Percentiles rank a stretch among this genome's conserved stretches.
phyloP scores from a whole-genome alignment of 2,329 filamentous ascomycete genomes.

The Alternaria incomplexa region DNA sequence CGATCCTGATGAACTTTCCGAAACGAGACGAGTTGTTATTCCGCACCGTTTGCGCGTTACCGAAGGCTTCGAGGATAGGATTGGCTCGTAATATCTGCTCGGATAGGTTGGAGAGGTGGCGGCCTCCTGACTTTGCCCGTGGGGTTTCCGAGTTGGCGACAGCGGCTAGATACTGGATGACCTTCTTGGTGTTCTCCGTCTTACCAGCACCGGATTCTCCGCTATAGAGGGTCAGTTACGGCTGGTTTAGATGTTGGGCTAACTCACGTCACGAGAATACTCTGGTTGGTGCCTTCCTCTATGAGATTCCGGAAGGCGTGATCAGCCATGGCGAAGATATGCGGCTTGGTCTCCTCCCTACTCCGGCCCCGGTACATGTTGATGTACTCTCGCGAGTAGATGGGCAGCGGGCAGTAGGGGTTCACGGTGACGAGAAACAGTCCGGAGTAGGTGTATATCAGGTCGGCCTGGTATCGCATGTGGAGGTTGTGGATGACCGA shows the following conservation, averaged over 20 bases:
- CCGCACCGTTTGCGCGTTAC: conserved; percentile 95
- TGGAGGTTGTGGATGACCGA: conserved; percentile 97
- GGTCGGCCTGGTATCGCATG: conserved; percentile 90
- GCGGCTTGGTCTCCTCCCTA: conserved; percentile 92
- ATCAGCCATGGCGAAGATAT: conserved; percentile 98
- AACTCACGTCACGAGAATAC: conserved; percentile 85
- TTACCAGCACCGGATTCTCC: conserved; percentile 98
- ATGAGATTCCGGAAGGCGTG: conserved; percentile 95
- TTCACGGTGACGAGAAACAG: conserved; percentile 97
- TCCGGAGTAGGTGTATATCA: conserved; percentile 97
- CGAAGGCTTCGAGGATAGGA: conserved; percentile 96
- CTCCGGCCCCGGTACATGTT: conserved; percentile 96
- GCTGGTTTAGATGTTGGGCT: neutral
- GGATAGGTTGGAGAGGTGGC: conserved; percentile 81
- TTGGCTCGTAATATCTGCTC: conserved; percentile 96
- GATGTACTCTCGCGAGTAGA: conserved; percentile 95
- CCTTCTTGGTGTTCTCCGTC: conserved; percentile 99
- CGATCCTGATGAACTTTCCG: conserved; percentile 97
- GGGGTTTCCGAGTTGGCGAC: conserved; percentile 85
- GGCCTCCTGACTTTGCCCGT: conserved; percentile 64
- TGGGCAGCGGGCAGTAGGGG: conserved; percentile 91
- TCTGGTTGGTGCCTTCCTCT: conserved; percentile 94
- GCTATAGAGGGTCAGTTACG: conserved; percentile 42
- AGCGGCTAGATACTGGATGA: conserved; percentile 96
- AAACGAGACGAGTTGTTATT: conserved; percentile 99